phyloP scores from a whole-genome alignment of 768 basidiomycete species.

The Tulasnella calospora region DNA sequence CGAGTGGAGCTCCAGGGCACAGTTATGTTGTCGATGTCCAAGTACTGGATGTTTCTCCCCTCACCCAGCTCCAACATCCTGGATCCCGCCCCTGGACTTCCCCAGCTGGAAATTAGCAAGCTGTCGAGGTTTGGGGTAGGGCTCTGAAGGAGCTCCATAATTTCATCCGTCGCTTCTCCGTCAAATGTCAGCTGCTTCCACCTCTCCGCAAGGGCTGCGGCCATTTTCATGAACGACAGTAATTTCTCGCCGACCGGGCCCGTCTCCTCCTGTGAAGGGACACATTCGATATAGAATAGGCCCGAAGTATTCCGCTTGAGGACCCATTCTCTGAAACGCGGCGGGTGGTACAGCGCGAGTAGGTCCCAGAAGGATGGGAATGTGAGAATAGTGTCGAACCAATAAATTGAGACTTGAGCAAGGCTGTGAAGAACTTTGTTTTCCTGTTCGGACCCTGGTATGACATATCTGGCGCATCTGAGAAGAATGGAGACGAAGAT shows the following conservation, averaged over 20 bases:
- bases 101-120: neutral
- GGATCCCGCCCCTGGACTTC: neutral
- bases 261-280: neutral
- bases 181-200: neutral
- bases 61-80: neutral
- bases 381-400: neutral
- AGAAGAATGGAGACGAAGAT: constrained; percentile 5
- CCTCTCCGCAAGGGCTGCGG: neutral
- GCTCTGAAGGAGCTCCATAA: neutral
- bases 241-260: neutral
- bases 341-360: neutral
- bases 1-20: neutral
- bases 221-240: neutral
- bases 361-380: neutral
- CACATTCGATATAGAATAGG: neutral
- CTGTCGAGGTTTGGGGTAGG: neutral
- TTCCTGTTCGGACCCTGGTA: neutral
- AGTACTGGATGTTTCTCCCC: neutral
- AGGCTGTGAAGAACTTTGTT: neutral
- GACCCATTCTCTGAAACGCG: neutral
- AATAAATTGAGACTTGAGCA: neutral
- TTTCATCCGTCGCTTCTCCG: neutral
- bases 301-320: neutral
- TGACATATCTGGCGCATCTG: neutral
- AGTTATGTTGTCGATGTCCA: neutral